Evolutionary conservation across 1,139 yeast species (phyloP).

Genomic region (Candida albicans): DNA sequence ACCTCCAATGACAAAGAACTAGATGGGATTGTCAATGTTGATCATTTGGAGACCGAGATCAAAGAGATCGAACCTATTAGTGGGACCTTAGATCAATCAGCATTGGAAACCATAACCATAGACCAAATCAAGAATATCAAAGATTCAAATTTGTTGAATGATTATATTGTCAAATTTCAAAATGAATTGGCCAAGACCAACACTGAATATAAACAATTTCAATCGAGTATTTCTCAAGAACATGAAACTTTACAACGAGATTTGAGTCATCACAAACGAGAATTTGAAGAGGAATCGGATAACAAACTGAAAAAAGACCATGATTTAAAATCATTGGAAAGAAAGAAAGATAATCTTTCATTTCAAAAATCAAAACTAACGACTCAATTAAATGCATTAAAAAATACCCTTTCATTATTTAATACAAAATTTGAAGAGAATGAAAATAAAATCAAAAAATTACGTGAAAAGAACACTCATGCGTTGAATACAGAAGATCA

Average conservation of each 20-base stretch:
- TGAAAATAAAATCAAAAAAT: constrained; percentile 23
- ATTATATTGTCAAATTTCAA: constrained; percentile 28
- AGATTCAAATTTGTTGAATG: constrained; percentile 21
- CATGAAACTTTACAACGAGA: constrained; percentile 22
- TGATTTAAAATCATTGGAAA: constrained; percentile 36
- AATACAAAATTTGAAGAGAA: constrained; percentile 25
- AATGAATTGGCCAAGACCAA: constrained; percentile 28
- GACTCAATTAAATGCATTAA: constrained; percentile 26
- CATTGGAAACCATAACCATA: constrained; percentile 15
- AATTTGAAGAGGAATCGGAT: constrained; percentile 35
- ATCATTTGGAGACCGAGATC: constrained; percentile 10
- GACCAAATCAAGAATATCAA: constrained; percentile 21
- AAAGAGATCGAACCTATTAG: constrained; percentile 2
- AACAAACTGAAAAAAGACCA: constrained; percentile 30
- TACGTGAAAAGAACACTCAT: constrained; percentile 26
- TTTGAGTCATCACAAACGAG: constrained; percentile 23
- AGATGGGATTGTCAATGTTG: constrained; percentile 10
- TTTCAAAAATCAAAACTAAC: constrained; percentile 34
- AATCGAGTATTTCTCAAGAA: constrained; percentile 23
- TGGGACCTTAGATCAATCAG: constrained; percentile 6
- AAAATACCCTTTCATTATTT: constrained; percentile 19
- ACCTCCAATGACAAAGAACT: constrained; percentile 13
- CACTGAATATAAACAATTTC: constrained; percentile 26
- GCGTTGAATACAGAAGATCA: constrained; percentile 21
- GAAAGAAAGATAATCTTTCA: constrained; percentile 26